Base-by-base conservation (phyloP, 1,139 yeast genomes). In the Geotrichum klebahnii region DNA sequence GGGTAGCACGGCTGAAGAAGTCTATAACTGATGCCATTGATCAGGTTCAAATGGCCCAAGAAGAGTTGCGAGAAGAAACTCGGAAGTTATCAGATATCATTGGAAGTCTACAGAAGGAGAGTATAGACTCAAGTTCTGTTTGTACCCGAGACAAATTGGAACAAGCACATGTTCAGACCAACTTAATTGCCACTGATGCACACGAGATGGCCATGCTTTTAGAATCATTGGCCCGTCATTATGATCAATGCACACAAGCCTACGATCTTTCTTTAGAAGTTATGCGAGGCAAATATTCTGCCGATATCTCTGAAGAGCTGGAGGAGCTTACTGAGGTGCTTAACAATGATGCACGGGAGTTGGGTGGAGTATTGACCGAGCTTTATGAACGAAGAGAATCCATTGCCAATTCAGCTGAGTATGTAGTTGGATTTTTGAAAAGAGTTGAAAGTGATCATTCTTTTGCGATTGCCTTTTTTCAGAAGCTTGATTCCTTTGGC, bases 151-250 rank as follows among this genome's bases (percentile, higher is more conserved):
- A 34, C 28, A 40, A 46, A 19, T 53, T 62, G 17, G 64, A 59
- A 42, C 47, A 53, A 32, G 66, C 65, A 1, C 60, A 62, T 47
- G 58, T 59, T 14, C 51, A 60, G 17, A 57, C 67, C 2, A 57
- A 60, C 24, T 44, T 56, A 10, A 60, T 62, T 12, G 67, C 67
- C 5, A 57, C 57, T 0, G 68, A 83, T 50, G 95, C 88, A 49
- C 75, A 76, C 53, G 94, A 85, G 50, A 74, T 88, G 66, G 94
- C 87, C 0, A 74, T 77, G 6, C 70, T 84, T 17, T 68, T 89
- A 33, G 82, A 81, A 53, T 81, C 89, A 62, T 69, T 89, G 34
- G 84, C 96, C 5, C 78, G 80, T 50, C 96, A 89, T 66, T 87
- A 81, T 58, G 96, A 88, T 63, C 89, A 85, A 61, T 85, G 95